Base-by-base conservation (phyloP, 1,284 basidiomycete species). In the Apiotrichum porosum region DNA sequence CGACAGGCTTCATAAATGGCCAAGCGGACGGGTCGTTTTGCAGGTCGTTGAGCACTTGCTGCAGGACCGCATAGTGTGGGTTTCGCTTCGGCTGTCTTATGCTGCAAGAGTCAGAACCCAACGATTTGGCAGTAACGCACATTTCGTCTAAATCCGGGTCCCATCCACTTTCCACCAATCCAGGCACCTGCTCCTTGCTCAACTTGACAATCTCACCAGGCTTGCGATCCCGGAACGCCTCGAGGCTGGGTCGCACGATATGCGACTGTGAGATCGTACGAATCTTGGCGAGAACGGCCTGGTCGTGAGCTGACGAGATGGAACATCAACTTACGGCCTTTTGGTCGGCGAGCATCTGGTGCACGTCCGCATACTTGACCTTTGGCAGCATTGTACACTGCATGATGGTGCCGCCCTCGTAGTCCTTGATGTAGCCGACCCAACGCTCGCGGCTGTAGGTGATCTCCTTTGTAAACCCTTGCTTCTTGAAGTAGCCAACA, bases 371-470 rank as follows among this genome's bases (percentile, higher is more conserved):
- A 65, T 98, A 98, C 65, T 91, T 83, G 56, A 98, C 83, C 62
- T 89, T 87, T 21, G 82, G 84, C 18, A 98, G 75, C 88, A 98
- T 88, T 4, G 85, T 87, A 67, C 95, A 98, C 73, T 95, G 92
- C 94, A 98, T 97, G 75, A 98, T 88, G 37, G 95, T 99, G n/a
- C 92, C 94, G 39, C 95, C 95, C 70, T 99, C 95, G 72, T 99
- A 99, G 71, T 99, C 95, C 73, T 98, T 99, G 82, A 99, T 98
- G 72, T 99, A 98, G 1, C 94, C 95, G 1, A 94, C 93, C 95
- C 95, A 99, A 4, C 87, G 79, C 2, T 88, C 84, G 33, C 93
- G 82, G 50, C 88, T 85, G 17, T 95, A 81, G 0, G 85, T 86
- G 58, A 99, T 95, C 57, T 98, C 93, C 72, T 97, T 98, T 1